Evolutionary conservation across 176 grass and related monocot species (phyloP), one percentile per base, ranked within the genome.

Genomic region (Rhynchospora tenuis): DNA sequence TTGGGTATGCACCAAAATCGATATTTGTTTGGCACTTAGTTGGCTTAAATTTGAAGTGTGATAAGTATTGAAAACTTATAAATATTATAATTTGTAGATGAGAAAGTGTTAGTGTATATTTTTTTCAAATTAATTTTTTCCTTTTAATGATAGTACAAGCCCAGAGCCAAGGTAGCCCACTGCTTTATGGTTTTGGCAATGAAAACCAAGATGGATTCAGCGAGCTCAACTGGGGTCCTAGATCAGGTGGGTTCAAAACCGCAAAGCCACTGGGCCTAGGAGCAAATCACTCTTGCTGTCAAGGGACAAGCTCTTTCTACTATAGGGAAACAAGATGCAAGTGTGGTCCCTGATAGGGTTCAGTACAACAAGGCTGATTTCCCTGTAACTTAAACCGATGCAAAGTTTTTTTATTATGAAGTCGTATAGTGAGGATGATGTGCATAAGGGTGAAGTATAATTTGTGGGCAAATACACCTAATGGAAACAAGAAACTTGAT

Each of bases 401-500:
- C 95, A 64, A 98, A 93, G 83, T 98, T 98, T 98, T 74, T 98
- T 94, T 24, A 65, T 98, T 62, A 98, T 98, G 45, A 94, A 98
- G 88, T 94, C 92, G 24, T 98, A 98, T 69, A 94, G 92, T 3
- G 92, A 98, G 92, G 95, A 94, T 90, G 95, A 98, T 90, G 89
- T 98, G 63, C 95, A 98, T 83, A 98, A 94, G 84, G 94, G 92
- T 98, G 64, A 94, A 98, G 86, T 94, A 98, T 59, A 90, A 93
- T 81, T 90, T 93, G 5, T 94, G 95, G 95, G 87, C 95, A 55
- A 98, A 92, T 85, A 98, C 95, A 43, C 95, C 92, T 66, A 98
- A 98, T 82, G 95, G 95, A 79, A 98, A 94, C 88, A 98, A 94
- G 95, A 98, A 98, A 73, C 73, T 98, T 70, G 92, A 98, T 94